These are phyloP conservation scores for Triticum timopheevii DNA, from an alignment of 176 grass and related monocot genomes.

Conservation along the genomic window DNA sequence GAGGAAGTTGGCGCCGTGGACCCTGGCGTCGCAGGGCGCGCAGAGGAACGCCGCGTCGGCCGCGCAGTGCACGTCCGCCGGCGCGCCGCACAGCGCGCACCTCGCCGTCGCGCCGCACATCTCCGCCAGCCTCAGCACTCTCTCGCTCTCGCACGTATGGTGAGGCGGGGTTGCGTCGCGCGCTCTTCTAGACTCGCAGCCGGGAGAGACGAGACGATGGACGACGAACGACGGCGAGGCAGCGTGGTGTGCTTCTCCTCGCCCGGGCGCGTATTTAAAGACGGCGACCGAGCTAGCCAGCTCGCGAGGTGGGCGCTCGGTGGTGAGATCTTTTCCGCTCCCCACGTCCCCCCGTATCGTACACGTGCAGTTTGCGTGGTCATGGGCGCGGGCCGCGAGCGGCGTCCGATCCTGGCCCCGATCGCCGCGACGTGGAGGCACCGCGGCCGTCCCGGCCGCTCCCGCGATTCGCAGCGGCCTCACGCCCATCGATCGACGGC, in stretches of 20 bases:
- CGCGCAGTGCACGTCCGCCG: constrained; percentile 72
- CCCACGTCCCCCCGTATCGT: neutral
- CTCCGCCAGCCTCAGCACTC: too few species aligned
- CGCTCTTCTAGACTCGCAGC: too few species aligned
- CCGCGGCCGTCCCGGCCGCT: neutral
- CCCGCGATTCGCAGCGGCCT: neutral
- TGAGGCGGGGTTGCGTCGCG: too few species aligned
- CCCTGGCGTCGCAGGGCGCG: constrained; percentile 61
- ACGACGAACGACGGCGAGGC: neutral
- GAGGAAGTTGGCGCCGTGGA: constrained; percentile 94
- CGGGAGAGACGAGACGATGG: too few species aligned
- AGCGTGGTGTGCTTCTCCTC: neutral
- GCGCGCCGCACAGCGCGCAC: constrained; percentile 60
- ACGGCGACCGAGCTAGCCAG: neutral
- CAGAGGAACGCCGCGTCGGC: constrained; percentile 75
- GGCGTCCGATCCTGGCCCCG: neutral
- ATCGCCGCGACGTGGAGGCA: neutral
- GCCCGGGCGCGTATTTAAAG: neutral
- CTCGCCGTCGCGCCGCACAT: neutral
- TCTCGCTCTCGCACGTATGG: too few species aligned
- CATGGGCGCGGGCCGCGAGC: neutral
- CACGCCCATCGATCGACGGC: neutral
- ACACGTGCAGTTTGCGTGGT: constrained; percentile 2
- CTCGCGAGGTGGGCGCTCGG: neutral
- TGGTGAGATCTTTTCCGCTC: neutral